Evolutionary conservation across 2,329 filamentous ascomycete species (phyloP).

Genomic region (Blastomyces emzantsi): DNA sequence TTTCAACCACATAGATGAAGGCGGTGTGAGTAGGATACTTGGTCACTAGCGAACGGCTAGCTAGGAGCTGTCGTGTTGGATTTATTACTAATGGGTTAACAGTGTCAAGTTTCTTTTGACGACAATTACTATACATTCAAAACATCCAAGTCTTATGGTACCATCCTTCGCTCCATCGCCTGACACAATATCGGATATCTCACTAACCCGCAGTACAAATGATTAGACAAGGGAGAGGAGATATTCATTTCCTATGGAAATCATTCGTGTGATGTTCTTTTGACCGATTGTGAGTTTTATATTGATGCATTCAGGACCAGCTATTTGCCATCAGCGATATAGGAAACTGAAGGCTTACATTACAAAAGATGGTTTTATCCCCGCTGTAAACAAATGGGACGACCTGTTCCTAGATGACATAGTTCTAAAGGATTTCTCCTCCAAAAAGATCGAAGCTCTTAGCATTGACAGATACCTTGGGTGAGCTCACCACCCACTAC

Average conservation of each 20-base stretch:
- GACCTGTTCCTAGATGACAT: slow-evolving; percentile 36
- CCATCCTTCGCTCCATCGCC: not conserved
- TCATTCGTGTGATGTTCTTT: slow-evolving; percentile 37
- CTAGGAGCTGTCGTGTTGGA: not conserved
- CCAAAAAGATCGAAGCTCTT: slow-evolving; percentile 27
- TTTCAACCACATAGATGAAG: slow-evolving; percentile 39
- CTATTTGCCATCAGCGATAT: not conserved
- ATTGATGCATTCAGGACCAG: not conserved
- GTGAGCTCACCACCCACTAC: slow-evolving; percentile 20
- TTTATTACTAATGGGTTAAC: not conserved
- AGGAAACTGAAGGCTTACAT: not conserved
- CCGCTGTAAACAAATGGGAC: slow-evolving; percentile 34
- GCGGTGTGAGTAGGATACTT: slow-evolving; percentile 26
- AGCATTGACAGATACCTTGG: slow-evolving; percentile 33
- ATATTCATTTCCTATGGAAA: slow-evolving; percentile 38
- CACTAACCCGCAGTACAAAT: not conserved
- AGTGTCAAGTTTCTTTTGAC: slow-evolving; percentile 35
- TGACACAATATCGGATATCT: not conserved
- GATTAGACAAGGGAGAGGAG: slow-evolving; percentile 33
- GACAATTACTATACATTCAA: slow-evolving; percentile 28
- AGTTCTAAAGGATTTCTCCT: slow-evolving; percentile 27
- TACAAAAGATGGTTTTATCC: slow-evolving; percentile 35
- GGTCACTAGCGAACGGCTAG: not conserved
- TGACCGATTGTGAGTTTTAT: slow-evolving; percentile 33
- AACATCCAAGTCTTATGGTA: slow-evolving; percentile 28